Evolutionary conservation across 2,329 filamentous ascomycete species (phyloP), one percentile per base, ranked within the genome.

Genomic region (Remersonia thermophila): DNA sequence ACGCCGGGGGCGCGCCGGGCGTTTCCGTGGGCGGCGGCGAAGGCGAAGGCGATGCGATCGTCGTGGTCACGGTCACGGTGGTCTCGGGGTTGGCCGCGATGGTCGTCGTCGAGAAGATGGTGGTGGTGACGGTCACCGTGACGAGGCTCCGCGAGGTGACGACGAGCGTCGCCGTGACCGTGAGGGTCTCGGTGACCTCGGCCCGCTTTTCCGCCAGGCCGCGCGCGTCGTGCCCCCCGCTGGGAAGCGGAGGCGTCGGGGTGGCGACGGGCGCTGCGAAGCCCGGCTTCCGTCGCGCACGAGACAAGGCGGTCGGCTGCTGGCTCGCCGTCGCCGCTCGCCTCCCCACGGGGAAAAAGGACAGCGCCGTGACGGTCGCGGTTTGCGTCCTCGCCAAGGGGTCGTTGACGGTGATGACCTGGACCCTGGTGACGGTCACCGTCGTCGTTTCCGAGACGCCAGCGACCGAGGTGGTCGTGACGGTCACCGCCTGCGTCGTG

Each of bases 341-440:
- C 20, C 20, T 23, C 20, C 20, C 9, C 5, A 23, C 20, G 9
- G 27, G 34, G 32, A 37, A 35, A 13, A 46, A 43, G 1, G 39
- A 41, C 1, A 42, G 51, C 26, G 40, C 37, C 3, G 44, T 47
- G 10, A 45, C 31, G 1, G 46, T 47, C 10, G 35, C 36, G 3
- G 51, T 51, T 16, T 52, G 40, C 8, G 50, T 51, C n/a, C 36
- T 38, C 10, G 47, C 30, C 7, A 37, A 20, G 3, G 51, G 51
- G 27, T 52, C 41, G 27, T 50, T 13, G 12, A 52, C 41, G 4
- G 51, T 54, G 28, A 57, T 42, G 1, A 49, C 46, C 16, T 50
- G 37, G 1, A 43, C 43, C 9, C 42, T 35, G 0, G 51, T 54
- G 1, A 40, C 35, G 8, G 46, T 27, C 11, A 49, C 20, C 13